These are phyloP conservation scores for Pseudogymnoascus sp. DNA, from an alignment of 2,329 filamentous ascomycete species.

Conservation along the genomic window DNA sequence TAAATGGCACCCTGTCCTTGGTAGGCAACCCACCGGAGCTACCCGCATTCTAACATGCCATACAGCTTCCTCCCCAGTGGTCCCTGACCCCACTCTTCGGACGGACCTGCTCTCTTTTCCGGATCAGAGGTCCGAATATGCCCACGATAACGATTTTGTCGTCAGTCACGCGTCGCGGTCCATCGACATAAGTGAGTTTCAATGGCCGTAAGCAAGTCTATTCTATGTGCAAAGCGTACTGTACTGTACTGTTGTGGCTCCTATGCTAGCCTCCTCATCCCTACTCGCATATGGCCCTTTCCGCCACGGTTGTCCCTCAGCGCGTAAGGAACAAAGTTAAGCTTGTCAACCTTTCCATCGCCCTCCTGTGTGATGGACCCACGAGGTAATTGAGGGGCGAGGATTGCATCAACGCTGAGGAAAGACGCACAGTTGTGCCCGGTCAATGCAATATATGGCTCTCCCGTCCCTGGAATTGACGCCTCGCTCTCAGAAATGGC, in stretches of 20 bases:
- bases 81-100: not conserved
- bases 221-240: not conserved
- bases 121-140: not conserved
- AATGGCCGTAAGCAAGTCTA: not conserved
- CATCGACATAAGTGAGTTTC: not conserved
- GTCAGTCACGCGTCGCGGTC: not conserved
- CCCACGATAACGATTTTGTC: not conserved
- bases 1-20: not conserved
- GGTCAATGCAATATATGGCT: conserved; percentile 18
- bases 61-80: not conserved
- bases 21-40: not conserved
- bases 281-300: conserved; percentile 45
- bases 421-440: conserved; percentile 16
- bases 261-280: conserved; percentile 18
- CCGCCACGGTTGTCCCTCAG: conserved; percentile 46
- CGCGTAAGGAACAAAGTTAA: conserved; percentile 47
- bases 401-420: conserved; percentile 9
- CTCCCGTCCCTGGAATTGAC: conserved; percentile 12
- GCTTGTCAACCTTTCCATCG: conserved; percentile 22
- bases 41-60: not conserved
- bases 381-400: conserved; percentile 9
- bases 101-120: not conserved
- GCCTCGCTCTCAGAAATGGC: conserved; percentile 13
- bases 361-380: conserved; percentile 11
- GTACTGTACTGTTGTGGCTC: not conserved